phyloP scores from a whole-genome alignment of 129 eudicot species.

The Logfia minima region DNA sequence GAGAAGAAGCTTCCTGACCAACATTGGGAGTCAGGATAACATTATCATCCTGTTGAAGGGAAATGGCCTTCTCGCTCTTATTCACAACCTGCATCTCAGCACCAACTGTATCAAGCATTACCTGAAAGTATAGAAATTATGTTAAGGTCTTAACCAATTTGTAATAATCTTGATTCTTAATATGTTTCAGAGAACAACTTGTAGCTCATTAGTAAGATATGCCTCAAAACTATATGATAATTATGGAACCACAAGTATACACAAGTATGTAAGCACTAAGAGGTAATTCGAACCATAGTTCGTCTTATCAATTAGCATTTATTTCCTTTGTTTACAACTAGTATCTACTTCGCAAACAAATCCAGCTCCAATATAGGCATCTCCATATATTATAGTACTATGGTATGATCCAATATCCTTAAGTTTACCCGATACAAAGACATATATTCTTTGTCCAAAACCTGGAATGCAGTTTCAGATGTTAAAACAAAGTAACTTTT shows the following conservation, averaged over 20 bases:
- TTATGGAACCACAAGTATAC: neutral
- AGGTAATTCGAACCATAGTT: neutral
- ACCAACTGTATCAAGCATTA: conserved; percentile 94
- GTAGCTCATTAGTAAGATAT: neutral
- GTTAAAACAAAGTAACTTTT: neutral
- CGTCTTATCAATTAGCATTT: neutral
- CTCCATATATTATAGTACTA: neutral
- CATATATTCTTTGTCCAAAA: neutral
- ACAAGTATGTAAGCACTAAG: neutral
- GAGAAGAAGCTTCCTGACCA: conserved; percentile 77
- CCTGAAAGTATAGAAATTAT: conserved; percentile 41
- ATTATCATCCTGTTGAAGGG: conserved; percentile 67
- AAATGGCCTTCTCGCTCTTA: conserved; percentile 65
- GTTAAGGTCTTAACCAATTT: neutral
- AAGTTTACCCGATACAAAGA: neutral
- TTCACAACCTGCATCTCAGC: conserved; percentile 85
- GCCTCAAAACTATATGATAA: neutral
- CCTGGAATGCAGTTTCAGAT: neutral
- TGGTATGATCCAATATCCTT: neutral
- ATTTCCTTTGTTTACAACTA: neutral
- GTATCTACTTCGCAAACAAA: neutral
- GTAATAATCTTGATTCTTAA: conserved; percentile 2
- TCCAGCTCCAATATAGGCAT: neutral
- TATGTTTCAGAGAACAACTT: conserved; percentile 11
- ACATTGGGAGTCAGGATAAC: conserved; percentile 80